phyloP scores from a whole-genome alignment of 2,329 filamentous ascomycete genomes.

The Pezicula carpinea region DNA sequence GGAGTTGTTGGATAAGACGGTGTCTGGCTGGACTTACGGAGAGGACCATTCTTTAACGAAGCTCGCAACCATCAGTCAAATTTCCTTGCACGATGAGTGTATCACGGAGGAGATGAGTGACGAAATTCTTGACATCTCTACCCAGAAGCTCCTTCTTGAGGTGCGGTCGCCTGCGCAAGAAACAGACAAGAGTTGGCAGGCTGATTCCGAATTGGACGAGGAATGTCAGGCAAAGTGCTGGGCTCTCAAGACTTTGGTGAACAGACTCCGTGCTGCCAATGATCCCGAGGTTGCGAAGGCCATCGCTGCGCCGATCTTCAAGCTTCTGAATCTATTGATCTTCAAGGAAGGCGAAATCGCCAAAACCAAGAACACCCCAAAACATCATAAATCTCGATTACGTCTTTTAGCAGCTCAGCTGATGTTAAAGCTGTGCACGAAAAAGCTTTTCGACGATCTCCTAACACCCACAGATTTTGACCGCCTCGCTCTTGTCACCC shows the following conservation, averaged over 20 bases:
- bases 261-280: slow-evolving; percentile 64
- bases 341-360: slow-evolving; percentile 74
- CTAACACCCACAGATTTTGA: slow-evolving; percentile 75
- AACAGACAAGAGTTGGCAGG: slow-evolving; percentile 60
- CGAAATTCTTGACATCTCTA: slow-evolving; percentile 71
- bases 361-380: slow-evolving; percentile 69
- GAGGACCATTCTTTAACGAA: slow-evolving; percentile 71
- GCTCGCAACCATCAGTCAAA: slow-evolving; percentile 65
- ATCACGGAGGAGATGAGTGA: slow-evolving; percentile 71
- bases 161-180: slow-evolving; percentile 59
- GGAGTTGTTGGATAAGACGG: slow-evolving; percentile 72
- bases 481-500: slow-evolving; percentile 71
- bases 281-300: slow-evolving; percentile 50
- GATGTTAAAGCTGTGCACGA: slow-evolving; percentile 77
- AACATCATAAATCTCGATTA: slow-evolving; percentile 73
- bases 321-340: slow-evolving; percentile 73
- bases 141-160: slow-evolving; percentile 69
- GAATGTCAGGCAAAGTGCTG: slow-evolving; percentile 80
- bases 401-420: slow-evolving; percentile 77
- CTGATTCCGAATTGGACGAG: slow-evolving; percentile 65
- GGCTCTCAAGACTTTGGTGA: slow-evolving; percentile 81
- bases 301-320: slow-evolving; percentile 65
- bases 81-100: slow-evolving; percentile 70
- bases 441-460: slow-evolving; percentile 70
- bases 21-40: slow-evolving; percentile 70